Evolutionary conservation across 179 eudicot species (phyloP).

Genomic region (Heliamphora pulchella): DNA sequence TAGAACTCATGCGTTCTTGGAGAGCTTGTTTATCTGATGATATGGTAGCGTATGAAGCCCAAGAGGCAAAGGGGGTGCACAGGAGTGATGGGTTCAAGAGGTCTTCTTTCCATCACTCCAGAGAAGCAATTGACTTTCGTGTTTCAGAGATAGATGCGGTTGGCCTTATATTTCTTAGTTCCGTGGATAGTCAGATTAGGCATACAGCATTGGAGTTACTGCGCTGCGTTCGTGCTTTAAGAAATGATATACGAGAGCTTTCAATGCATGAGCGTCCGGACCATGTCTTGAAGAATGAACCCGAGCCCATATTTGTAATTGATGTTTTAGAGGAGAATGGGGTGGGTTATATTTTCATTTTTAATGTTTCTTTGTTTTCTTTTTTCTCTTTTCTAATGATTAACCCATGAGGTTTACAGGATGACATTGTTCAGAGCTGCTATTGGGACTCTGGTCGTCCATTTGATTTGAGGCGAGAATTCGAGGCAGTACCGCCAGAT

Average conservation of each 20-base stretch:
- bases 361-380: neutral
- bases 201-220: slow-evolving; percentile 92
- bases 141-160: slow-evolving; percentile 96
- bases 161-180: slow-evolving; percentile 92
- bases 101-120: slow-evolving; percentile 75
- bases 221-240: slow-evolving; percentile 89
- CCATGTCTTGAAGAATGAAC: slow-evolving; percentile 50
- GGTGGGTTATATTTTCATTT: slow-evolving; percentile 38
- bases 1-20: slow-evolving; percentile 96
- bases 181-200: slow-evolving; percentile 94
- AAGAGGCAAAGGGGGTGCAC: slow-evolving; percentile 50
- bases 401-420: slow-evolving; percentile 41
- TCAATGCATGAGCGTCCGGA: slow-evolving; percentile 63
- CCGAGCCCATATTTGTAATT: slow-evolving; percentile 85
- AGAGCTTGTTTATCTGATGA: slow-evolving; percentile 80
- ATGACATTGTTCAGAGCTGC: slow-evolving; percentile 96
- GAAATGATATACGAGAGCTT: slow-evolving; percentile 82
- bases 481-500: slow-evolving; percentile 82
- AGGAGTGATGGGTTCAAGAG: slow-evolving; percentile 60
- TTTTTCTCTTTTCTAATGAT: no score
- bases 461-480: slow-evolving; percentile 86
- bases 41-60: slow-evolving; percentile 55
- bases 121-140: slow-evolving; percentile 86
- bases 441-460: slow-evolving; percentile 97
- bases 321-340: slow-evolving; percentile 98